These are phyloP conservation scores for Prinsepia uniflora DNA, from an alignment of 306 rosid genomes.

Conservation along the genomic window DNA sequence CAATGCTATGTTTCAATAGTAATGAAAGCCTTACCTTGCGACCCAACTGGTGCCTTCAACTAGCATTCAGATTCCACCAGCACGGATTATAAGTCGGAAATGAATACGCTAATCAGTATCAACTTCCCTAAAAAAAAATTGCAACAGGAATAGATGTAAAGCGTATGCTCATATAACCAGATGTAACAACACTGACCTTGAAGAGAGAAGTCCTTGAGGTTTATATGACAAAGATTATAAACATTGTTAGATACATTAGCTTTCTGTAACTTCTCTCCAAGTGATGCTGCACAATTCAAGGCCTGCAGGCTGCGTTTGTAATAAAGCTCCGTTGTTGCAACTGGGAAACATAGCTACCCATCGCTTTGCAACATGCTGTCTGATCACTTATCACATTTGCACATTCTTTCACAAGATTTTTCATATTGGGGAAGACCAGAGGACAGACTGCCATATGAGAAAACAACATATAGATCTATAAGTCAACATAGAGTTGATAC, in stretches of 20 bases:
- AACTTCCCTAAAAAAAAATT: not conserved
- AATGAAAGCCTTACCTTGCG: conserved; percentile 40
- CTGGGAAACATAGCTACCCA: conserved; percentile 48
- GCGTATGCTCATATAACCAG: not conserved
- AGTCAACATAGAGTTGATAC: conserved; percentile 20
- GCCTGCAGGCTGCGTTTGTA: conserved; percentile 75
- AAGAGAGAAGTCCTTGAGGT: conserved; percentile 67
- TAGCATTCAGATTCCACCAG: conserved; percentile 20
- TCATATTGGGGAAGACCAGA: conserved; percentile 45
- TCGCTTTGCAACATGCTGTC: conserved; percentile 51
- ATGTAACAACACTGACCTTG: conserved; percentile 50
- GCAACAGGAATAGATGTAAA: conserved; percentile 1
- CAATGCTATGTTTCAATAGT: not conserved
- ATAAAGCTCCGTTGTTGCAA: conserved; percentile 65
- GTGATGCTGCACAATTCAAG: conserved; percentile 60
- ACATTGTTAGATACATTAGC: conserved; percentile 44
- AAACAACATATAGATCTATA: conserved; percentile 25
- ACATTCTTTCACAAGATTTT: conserved; percentile 39
- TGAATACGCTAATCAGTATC: conserved; percentile 26
- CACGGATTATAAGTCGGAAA: conserved; percentile 19
- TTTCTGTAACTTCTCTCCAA: conserved; percentile 55
- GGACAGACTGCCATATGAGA: conserved; percentile 53
- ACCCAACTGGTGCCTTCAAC: conserved; percentile 42
- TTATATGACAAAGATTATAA: conserved; percentile 54
- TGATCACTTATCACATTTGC: conserved; percentile 38